Evolutionary conservation across 805 yeast genomes (phyloP), one percentile per base, ranked within the genome.

Genomic region (Maudiozyma turicensis): DNA sequence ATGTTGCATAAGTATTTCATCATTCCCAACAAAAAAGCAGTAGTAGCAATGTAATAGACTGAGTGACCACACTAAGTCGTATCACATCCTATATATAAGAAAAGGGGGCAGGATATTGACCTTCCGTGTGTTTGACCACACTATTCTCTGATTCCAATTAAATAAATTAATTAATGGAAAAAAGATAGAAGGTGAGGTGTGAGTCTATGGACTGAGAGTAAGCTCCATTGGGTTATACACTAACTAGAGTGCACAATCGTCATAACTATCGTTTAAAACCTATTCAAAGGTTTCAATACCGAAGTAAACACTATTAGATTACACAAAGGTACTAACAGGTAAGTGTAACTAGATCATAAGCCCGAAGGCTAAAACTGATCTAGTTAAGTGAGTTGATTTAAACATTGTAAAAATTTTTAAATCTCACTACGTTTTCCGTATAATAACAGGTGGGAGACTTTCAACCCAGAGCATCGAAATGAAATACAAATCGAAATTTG

Each of bases 181-280:
- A 34, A 9, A 4, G 14, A n/a, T n/a, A n/a, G n/a, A n/a, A n/a
- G 6, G 14, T n/a, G 7, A 52, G 50, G 50, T 48, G 50, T 67
- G 75, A 78, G 75, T 76, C 73, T 84, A 78, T 80, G 80, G 72
- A 62, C 67, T 78, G 73, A 80, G 83, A 63, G 82, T 82, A 80
- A 83, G 89, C 89, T 82, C 88, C 89, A 82, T 83, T 82, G 88
- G 77, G 89, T 82, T 82, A 71, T 63, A 46, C 52, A 53, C 51
- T 56, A 62, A 65, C 57, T 39, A 29, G 28, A 13, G 52, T 50
- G 51, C 10, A 38, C 80, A 81, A 77, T 80, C 80, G 86, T 77
- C 76, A 83, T 82, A 76, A 77, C 89, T 82, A 72, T 82, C 77
- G 82, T 81, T 74, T 79, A 73, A 81, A 74, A 71, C 67, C 61